Base-by-base conservation (phyloP, 306 rosid genomes). In the Gillenia trifoliata region DNA sequence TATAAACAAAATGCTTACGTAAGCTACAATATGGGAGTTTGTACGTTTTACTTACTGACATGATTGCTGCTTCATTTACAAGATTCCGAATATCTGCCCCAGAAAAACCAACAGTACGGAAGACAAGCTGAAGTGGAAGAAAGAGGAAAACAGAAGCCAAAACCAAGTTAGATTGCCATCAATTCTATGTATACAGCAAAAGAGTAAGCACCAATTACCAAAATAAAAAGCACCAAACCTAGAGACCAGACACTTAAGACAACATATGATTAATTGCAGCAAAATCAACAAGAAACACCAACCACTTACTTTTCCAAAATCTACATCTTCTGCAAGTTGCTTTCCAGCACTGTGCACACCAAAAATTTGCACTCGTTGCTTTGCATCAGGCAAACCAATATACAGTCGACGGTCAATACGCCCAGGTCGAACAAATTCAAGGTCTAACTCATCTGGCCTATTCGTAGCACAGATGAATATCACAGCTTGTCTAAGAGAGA, bases 41-140 rank as follows among this genome's bases (percentile, higher is more conserved):
- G 20, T 66, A 52, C 34, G 55, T 71, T 71, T 29, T 28, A 89
- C 98, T 66, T 82, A 90, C 99, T 84, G 97, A 92, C 97, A 92
- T 94, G 77, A 94, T 94, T 43, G 97, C 96, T 59, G 99, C 89
- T 91, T 94, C 99, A 33, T 94, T 94, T 74, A 94, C 93, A 74
- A 94, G 99, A 80, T 94, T 94, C 79, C 93, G 87, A 50, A 94
- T 87, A 81, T 94, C 97, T 30, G 99, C 99, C 80, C 96, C 97
- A 68, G 97, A 94, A 86, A 94, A 92, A 45, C 97, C 96, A 86
- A 94, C 95, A 10, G 97, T 94, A 19, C 96, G 96, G 87, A 90
- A 94, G 73, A 94, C 99, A 80, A 92, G 96, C 99, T 94, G 91
- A 82, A 54, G 30, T 61, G 56, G 71, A 65, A 76, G 74, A 82